These are phyloP conservation scores for Phytophthora melonis DNA, from an alignment of 352 stramenopile species.

Conservation along the genomic window DNA sequence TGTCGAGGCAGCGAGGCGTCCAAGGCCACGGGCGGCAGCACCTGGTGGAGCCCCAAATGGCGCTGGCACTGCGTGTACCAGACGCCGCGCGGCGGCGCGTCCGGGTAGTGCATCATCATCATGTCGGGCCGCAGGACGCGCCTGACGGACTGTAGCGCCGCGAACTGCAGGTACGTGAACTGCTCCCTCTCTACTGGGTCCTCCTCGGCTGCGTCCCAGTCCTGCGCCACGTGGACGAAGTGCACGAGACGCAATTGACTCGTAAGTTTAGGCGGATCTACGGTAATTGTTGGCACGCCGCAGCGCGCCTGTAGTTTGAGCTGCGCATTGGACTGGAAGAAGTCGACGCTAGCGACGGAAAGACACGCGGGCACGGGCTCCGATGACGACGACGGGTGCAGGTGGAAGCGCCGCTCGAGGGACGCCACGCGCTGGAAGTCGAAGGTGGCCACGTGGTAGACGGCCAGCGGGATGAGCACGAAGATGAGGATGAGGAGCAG, in stretches of 20 bases:
- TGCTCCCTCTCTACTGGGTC: conserved; percentile 21
- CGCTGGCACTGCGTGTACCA: conserved; percentile 63
- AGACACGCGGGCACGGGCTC: conserved; percentile 31
- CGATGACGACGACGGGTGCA: background rate
- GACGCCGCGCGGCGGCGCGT: conserved; percentile 36
- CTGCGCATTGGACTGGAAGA: conserved; percentile 13
- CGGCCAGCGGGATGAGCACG: conserved; percentile 38
- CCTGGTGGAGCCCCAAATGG: conserved; percentile 50
- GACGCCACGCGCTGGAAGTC: conserved; percentile 26
- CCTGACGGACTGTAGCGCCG: conserved; percentile 43
- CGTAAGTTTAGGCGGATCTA: background rate
- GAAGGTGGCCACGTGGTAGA: conserved; percentile 47
- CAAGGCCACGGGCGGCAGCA: conserved; percentile 42
- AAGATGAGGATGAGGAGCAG: conserved; percentile 39
- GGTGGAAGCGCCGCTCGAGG: conserved; percentile 9
- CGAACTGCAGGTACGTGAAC: conserved; percentile 54
- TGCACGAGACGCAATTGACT: conserved; percentile 37
- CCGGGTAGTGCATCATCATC: conserved; percentile 57
- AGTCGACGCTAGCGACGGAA: conserved; percentile 17
- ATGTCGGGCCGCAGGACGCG: conserved; percentile 31
- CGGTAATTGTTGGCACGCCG: background rate
- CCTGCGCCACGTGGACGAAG: conserved; percentile 45
- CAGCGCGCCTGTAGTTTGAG: conserved; percentile 17
- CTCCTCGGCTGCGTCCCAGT: conserved; percentile 12
- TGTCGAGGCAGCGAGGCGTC: conserved; percentile 17